Evolutionary conservation across 2,329 filamentous ascomycete genomes (phyloP).

Genomic region (Xylaria sp.): DNA sequence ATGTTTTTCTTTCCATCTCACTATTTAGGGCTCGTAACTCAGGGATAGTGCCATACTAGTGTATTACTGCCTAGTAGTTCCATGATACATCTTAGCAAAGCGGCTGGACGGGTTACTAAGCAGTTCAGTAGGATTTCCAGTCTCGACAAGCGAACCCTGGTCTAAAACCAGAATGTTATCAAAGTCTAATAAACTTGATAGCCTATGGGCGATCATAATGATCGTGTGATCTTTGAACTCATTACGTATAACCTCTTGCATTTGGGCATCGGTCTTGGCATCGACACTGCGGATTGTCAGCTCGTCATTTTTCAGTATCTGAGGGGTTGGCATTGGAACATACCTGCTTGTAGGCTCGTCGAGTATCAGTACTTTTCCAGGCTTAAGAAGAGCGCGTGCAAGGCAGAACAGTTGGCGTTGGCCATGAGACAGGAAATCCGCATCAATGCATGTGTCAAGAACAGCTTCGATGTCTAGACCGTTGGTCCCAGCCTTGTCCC

Average conservation of each 20-base stretch:
- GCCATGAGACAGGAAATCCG: slow-evolving; percentile 34
- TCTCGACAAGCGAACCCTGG: slow-evolving; percentile 55
- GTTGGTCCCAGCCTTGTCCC: slow-evolving; percentile 26
- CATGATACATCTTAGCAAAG: slow-evolving; percentile 28
- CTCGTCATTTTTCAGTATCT: background rate
- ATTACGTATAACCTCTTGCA: slow-evolving; percentile 48
- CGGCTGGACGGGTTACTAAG: slow-evolving; percentile 19
- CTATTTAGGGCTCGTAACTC: no score
- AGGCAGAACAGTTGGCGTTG: slow-evolving; percentile 41
- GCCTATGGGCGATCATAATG: slow-evolving; percentile 54
- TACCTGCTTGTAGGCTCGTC: slow-evolving; percentile 42
- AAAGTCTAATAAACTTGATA: slow-evolving; percentile 60
- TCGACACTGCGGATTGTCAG: slow-evolving; percentile 47
- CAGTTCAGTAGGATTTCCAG: slow-evolving; percentile 19
- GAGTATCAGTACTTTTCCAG: slow-evolving; percentile 38
- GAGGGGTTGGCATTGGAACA: background rate
- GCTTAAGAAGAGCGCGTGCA: slow-evolving; percentile 36
- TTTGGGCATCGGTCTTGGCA: slow-evolving; percentile 47
- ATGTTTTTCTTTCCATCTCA: no score
- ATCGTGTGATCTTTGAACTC: slow-evolving; percentile 62
- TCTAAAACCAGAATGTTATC: slow-evolving; percentile 60
- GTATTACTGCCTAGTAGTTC: background rate
- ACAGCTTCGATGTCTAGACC: slow-evolving; percentile 14
- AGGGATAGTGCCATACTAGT: no score
- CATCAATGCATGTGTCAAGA: slow-evolving; percentile 24